phyloP scores from a whole-genome alignment of 768 basidiomycete species.

The Rubroboletus pulcherrimus region DNA sequence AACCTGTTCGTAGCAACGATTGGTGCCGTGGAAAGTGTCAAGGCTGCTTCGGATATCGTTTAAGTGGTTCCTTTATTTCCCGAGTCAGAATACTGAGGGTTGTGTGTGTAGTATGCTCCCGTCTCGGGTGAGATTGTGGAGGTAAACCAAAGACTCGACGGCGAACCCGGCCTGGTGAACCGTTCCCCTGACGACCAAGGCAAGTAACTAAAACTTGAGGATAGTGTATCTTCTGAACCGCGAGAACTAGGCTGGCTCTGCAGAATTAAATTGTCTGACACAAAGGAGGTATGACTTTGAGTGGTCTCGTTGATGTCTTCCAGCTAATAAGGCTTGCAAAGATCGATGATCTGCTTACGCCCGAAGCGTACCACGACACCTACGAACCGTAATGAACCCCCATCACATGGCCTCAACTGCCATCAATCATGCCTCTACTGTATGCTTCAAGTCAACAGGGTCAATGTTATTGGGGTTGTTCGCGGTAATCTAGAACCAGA shows the following conservation, averaged over 20 bases:
- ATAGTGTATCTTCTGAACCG: not conserved
- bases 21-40: constrained; percentile 94
- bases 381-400: constrained; percentile 39
- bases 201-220: constrained; percentile 30
- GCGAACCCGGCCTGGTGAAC: constrained; percentile 79
- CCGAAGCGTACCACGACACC: constrained; percentile 68
- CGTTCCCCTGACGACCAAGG: constrained; percentile 83
- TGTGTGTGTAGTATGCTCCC: constrained; percentile 71
- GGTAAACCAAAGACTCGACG: constrained; percentile 69
- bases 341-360: constrained; percentile 69
- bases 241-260: constrained; percentile 81
- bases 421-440: constrained; percentile 2
- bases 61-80: constrained; percentile 24
- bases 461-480: not conserved
- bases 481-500: constrained; percentile 1
- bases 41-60: constrained; percentile 94
- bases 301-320: not conserved
- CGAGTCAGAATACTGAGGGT: constrained; percentile 7
- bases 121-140: constrained; percentile 79
- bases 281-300: constrained; percentile 58
- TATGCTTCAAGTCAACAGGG: constrained; percentile 1
- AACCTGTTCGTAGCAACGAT: constrained; percentile 55
- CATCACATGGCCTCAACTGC: constrained; percentile 24
- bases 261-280: constrained; percentile 81
- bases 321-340: constrained; percentile 26